phyloP scores from a whole-genome alignment of 1,284 basidiomycete genomes.

The Malassezia arunalokei region DNA sequence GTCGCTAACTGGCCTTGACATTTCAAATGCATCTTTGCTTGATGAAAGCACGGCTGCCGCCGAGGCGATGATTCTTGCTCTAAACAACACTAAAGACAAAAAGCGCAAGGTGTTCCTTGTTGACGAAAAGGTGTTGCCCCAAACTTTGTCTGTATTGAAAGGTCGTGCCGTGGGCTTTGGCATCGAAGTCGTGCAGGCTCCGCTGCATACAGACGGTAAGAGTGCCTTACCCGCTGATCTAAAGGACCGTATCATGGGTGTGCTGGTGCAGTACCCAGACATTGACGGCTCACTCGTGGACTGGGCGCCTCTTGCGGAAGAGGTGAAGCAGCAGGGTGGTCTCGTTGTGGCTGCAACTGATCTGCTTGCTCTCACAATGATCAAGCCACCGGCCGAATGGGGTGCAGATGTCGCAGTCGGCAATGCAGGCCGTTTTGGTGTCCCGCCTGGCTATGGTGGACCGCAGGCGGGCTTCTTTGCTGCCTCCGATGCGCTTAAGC shows the following conservation, averaged over 20 bases:
- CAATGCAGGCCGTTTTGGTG: slow-evolving; percentile 84
- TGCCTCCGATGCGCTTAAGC: slow-evolving; percentile 78
- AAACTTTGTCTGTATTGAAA: slow-evolving; percentile 41
- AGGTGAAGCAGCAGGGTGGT: slow-evolving; percentile 63
- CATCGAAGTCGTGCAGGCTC: slow-evolving; percentile 33
- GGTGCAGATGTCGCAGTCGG: slow-evolving; percentile 91
- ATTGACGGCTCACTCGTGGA: slow-evolving; percentile 74
- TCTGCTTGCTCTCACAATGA: slow-evolving; percentile 77
- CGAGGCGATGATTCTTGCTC: slow-evolving; percentile 43
- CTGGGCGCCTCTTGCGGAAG: slow-evolving; percentile 58
- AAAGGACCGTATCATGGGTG: slow-evolving; percentile 66
- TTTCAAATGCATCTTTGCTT: slow-evolving; percentile 49
- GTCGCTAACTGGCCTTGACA: slow-evolving; percentile 85
- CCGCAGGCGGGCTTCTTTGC: slow-evolving; percentile 79
- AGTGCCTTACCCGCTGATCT: slow-evolving; percentile 30
- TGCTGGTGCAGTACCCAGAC: slow-evolving; percentile 67
- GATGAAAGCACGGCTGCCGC: slow-evolving; percentile 45
- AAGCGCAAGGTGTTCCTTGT: slow-evolving; percentile 38
- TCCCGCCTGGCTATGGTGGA: slow-evolving; percentile 48
- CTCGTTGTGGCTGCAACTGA: slow-evolving; percentile 80
- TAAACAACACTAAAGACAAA: slow-evolving; percentile 31
- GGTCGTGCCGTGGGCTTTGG: slow-evolving; percentile 43
- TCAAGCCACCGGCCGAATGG: slow-evolving; percentile 96
- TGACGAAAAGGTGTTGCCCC: slow-evolving; percentile 38
- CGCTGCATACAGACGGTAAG: slow-evolving; percentile 29